Percentiles rank a stretch among this genome's conserved stretches.
phyloP scores from a whole-genome alignment of 2,329 filamentous ascomycete species.

The Xylaria sp. region DNA sequence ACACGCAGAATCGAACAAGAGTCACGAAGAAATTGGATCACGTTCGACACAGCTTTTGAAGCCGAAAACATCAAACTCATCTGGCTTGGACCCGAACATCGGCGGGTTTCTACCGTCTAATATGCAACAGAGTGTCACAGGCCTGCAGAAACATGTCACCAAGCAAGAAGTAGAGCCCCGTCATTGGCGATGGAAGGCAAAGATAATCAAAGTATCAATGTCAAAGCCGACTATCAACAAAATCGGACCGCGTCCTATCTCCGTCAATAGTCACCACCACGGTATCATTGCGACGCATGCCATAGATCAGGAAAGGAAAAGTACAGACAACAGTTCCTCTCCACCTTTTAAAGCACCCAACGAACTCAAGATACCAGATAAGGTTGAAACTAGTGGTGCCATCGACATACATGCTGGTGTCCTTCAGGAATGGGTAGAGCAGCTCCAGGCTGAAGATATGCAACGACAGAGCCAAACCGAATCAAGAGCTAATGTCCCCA shows the following conservation, averaged over 20 bases:
- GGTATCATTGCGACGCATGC: not conserved
- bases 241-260: not conserved
- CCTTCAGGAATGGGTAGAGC: slow-evolving; percentile 46
- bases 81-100: not conserved
- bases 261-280: not conserved
- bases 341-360: not conserved
- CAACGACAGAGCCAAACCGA: slow-evolving; percentile 23
- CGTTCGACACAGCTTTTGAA: slow-evolving; percentile 4
- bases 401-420: slow-evolving; percentile 42
- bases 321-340: not conserved
- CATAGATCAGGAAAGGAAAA: not conserved
- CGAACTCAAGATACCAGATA: not conserved
- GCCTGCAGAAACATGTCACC: slow-evolving; percentile 32
- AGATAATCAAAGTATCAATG: slow-evolving; percentile 20
- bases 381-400: slow-evolving; percentile 24
- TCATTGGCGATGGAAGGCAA: slow-evolving; percentile 20
- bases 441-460: slow-evolving; percentile 42
- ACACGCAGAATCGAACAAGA: slow-evolving; percentile 22
- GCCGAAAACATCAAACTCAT: not conserved
- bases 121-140: slow-evolving; percentile 22
- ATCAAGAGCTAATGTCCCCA: slow-evolving; percentile 14
- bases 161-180: slow-evolving; percentile 29
- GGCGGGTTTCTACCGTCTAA: not conserved
- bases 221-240: slow-evolving; percentile 14
- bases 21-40: slow-evolving; percentile 5